Conservation (phyloP, 2,329 filamentous ascomycete species). For the Claviceps africana region DNA sequence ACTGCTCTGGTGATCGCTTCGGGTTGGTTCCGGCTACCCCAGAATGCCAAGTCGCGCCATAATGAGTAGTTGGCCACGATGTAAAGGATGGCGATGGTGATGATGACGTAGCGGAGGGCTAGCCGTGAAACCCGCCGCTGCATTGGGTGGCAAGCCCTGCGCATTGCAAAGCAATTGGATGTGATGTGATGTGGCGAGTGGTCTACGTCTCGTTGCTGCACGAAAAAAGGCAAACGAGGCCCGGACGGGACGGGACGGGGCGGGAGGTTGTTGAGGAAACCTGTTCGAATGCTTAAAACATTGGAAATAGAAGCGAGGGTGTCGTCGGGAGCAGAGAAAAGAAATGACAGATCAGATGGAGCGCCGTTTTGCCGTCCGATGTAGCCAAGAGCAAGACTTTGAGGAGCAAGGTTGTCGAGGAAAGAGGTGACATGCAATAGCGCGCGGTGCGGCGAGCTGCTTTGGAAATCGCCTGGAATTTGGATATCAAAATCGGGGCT, state of each 20-base stretch:
- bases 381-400: neutral
- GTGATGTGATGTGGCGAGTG: neutral
- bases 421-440: neutral
- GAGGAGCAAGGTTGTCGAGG: neutral
- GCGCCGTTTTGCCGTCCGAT: neutral
- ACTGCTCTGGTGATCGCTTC: constrained; percentile 11
- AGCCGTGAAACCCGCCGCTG: constrained; percentile 16
- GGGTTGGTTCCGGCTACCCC: constrained; percentile 11
- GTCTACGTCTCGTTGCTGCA: neutral
- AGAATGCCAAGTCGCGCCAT: constrained; percentile 16
- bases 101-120: constrained; percentile 16
- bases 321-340: neutral
- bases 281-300: neutral
- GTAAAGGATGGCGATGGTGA: constrained; percentile 12
- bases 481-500: neutral
- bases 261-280: too few relatives aligned
- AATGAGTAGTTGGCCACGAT: constrained; percentile 17
- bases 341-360: neutral
- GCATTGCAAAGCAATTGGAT: constrained; percentile 1
- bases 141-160: constrained; percentile 2
- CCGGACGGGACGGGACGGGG: too few relatives aligned
- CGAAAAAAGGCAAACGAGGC: neutral
- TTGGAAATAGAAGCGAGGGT: neutral
- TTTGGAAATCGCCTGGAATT: neutral
- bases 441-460: neutral